Conservation (phyloP, 768 basidiomycete species). For the Lyophyllum shimeji region DNA sequence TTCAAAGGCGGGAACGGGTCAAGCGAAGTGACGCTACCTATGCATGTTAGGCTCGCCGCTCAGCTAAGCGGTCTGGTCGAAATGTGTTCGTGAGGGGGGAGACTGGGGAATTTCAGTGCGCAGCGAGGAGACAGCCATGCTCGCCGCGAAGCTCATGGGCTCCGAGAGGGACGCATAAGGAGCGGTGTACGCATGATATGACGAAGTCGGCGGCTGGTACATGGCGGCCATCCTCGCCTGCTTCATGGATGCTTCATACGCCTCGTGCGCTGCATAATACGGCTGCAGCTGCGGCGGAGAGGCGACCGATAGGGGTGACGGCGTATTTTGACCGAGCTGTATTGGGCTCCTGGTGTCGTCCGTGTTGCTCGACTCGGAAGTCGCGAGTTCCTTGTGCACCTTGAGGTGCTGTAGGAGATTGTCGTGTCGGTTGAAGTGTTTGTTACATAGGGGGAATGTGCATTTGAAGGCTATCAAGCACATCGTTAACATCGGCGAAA, state of each 20-base stretch:
- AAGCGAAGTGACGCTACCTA: background rate
- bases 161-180: constrained; percentile 18
- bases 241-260: constrained; percentile 11
- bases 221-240: constrained; percentile 3
- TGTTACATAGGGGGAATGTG: constrained; percentile 63
- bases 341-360: constrained; percentile 15
- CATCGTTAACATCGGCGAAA: constrained; percentile 15
- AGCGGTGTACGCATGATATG: constrained; percentile 6
- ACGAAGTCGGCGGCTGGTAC: constrained; percentile 7
- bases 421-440: constrained; percentile 76
- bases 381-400: constrained; percentile 51
- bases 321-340: constrained; percentile 9
- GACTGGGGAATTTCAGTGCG: constrained; percentile 40
- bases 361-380: constrained; percentile 10
- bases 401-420: constrained; percentile 79
- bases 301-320: constrained; percentile 11
- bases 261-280: constrained; percentile 9
- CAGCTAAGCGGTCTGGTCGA: background rate
- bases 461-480: constrained; percentile 64
- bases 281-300: constrained; percentile 11
- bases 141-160: constrained; percentile 31
- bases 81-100: constrained; percentile 6
- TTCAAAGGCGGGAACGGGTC: background rate
- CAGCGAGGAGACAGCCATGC: constrained; percentile 45
- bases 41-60: background rate